Base-by-base conservation (phyloP, 2,329 filamentous ascomycete species). In the Scedosporium aurantiacum region DNA sequence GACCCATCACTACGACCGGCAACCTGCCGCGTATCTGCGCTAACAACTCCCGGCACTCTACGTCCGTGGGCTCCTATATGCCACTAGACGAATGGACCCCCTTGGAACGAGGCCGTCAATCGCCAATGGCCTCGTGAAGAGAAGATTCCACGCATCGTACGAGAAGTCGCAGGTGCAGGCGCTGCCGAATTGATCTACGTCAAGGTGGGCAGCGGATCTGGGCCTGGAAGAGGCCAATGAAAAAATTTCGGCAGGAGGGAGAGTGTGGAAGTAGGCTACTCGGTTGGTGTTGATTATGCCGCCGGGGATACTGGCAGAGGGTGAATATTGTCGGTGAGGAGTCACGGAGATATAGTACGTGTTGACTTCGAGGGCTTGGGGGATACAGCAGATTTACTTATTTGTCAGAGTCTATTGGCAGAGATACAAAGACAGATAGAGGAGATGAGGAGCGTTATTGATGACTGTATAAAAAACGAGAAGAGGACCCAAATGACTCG, bases 91-190 rank as follows among this genome's bases (percentile, higher is more conserved):
- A 81, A 66, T 10, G 73, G 73, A 21, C 81, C 82, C 82, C 57
- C 81, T 82, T 1, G 73, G 68, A 2, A 70, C 71, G 27, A 81
- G 80, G 55, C 75, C 70, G 14, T 75, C 68, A 1, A 72, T 72
- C 3, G 82, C 82, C 2, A 74, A 73, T 76, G 62, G 61, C 79
- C 79, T n/a, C 0, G 76, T 80, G 57, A 72, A 67, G n/a, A 82
- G 75, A 64, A 78, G 78, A 70, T 78, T 79, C 77, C 77, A 82
- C 23, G 78, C 78, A 62, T 81, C 79, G 70, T 81, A 81, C 64
- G 69, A 73, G 70, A 82, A 73, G 66, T 82, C 79, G 70, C n/a
- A n/a, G n/a, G n/a, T n/a, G n/a, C 79, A 68, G 45, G 78, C 78
- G 57, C 77, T 78, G 57, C 63, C 65, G 14, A 67, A 68, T 62